Evolutionary conservation across 2,329 filamentous ascomycete genomes (phyloP).

Genomic region (Stromatinia cepivora): DNA sequence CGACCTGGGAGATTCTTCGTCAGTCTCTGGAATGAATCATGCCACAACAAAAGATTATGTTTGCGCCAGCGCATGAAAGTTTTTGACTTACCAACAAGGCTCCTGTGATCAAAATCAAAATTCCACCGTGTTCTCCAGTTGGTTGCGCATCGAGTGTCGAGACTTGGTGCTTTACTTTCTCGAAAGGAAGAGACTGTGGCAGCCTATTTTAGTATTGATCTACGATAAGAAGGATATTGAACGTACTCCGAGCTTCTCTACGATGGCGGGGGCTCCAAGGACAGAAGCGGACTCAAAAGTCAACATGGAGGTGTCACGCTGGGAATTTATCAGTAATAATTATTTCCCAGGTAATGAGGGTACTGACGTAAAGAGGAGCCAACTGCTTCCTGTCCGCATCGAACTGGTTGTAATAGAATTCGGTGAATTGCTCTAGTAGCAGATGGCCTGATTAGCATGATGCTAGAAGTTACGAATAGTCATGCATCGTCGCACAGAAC

Average conservation of each 20-base stretch:
- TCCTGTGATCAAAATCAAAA: conserved; percentile 87
- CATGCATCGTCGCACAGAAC: neutral
- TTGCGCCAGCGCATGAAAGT: conserved; percentile 21
- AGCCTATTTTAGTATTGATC: conserved; percentile 24
- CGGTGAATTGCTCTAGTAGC: conserved; percentile 74
- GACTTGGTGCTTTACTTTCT: conserved; percentile 77
- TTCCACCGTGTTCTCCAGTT: conserved; percentile 62
- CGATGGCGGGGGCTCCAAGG: conserved; percentile 65
- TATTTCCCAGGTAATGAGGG: conserved; percentile 23
- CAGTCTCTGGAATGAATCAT: neutral
- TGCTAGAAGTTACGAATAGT: conserved; percentile 12
- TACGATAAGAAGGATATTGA: neutral
- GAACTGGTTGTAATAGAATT: conserved; percentile 90
- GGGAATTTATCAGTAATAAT: conserved; percentile 32
- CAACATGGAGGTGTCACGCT: conserved; percentile 86
- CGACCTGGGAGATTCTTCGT: conserved; percentile 60
- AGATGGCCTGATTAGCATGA: conserved; percentile 31
- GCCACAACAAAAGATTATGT: conserved; percentile 12
- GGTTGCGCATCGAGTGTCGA: conserved; percentile 83
- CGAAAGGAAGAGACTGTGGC: conserved; percentile 71
- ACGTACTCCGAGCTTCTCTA: conserved; percentile 78
- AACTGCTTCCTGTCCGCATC: conserved; percentile 69
- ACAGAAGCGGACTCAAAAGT: conserved; percentile 78
- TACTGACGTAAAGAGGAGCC: conserved; percentile 74
- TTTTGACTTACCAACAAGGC: conserved; percentile 67